Evolutionary conservation across 768 basidiomycete species (phyloP), one percentile per base, ranked within the genome.

Genomic region (Albatrellus ellisii): DNA sequence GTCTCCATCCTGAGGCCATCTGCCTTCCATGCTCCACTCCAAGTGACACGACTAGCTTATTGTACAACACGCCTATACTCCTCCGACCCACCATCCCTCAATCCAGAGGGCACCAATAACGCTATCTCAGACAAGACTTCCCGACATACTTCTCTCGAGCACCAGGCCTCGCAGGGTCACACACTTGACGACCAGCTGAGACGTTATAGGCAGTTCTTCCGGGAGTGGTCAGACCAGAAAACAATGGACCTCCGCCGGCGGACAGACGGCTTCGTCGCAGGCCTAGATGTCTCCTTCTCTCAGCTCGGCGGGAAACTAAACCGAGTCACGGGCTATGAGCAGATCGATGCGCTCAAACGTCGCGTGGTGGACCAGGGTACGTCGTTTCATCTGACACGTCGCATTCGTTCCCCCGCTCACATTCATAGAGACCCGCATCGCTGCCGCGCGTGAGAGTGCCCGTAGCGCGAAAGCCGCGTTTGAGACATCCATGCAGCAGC

Each of bases 241-340:
- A 50, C 56, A 14, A 46, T 56, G 17, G 58, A 59, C 21, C 58
- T 79, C 42, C 73, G 78, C 36, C 63, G 62, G 44, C 68, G 66
- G 31, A 66, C 75, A 32, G 77, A 82, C 55, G 64, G 60, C 32
- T 70, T 83, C 48, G 77, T 82, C 0, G 60, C 63, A 7, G 58
- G 56, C 4, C 70, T 84, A 2, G 70, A 72, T 47, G 60, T 64
- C 6, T 75, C 70, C 4, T 75, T 94, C 51, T 77, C 79, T 32
- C 69, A 77, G 52, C 68, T 94, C 2, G 91, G 89, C 9, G 62
- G 69, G 20, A 73, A 84, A 53, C 63, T 98, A 44, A 97, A 92
- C 56, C 77, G 73, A 46, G 75, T 86, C 17, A 91, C 92, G 7
- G 95, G 95, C 0, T 99, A 99, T 52, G 82, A 83, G 48, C 77